A percentile compares a stretch with the other conserved stretches of the same genome.
Evolutionary conservation across 345 rosid species (phyloP).

Genomic region (Rhodomyrtus tomentosa): DNA sequence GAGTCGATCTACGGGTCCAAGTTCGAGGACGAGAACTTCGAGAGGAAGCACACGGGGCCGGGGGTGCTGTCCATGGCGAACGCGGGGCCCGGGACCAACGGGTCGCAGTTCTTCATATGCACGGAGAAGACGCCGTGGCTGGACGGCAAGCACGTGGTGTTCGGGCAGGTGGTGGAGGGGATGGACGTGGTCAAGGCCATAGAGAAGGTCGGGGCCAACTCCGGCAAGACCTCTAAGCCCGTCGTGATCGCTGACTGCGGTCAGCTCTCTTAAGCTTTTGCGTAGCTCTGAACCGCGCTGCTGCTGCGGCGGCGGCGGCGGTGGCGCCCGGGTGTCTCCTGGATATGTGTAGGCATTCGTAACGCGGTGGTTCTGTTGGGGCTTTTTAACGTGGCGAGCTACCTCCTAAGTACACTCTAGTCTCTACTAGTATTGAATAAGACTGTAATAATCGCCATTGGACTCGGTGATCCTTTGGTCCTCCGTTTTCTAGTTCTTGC

Average conservation of each 20-base stretch:
- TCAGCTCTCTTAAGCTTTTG: constrained; percentile 20
- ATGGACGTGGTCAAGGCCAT: constrained; percentile 41
- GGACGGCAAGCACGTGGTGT: constrained; percentile 76
- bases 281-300: too few relatives aligned
- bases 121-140: constrained; percentile 66
- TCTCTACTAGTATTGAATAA: too few relatives aligned
- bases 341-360: background rate
- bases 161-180: constrained; percentile 58
- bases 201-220: constrained; percentile 59
- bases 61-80: constrained; percentile 79
- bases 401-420: background rate
- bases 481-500: background rate
- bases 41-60: constrained; percentile 61
- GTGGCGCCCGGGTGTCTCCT: too few relatives aligned
- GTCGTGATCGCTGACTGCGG: constrained; percentile 57
- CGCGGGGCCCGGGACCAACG: constrained; percentile 59
- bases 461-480: too few relatives aligned
- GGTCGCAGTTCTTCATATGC: constrained; percentile 73
- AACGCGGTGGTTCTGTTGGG: background rate
- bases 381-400: background rate
- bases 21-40: constrained; percentile 72
- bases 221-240: constrained; percentile 44
- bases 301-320: too few relatives aligned
- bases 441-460: background rate
- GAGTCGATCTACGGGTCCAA: constrained; percentile 72